Base-by-base conservation (phyloP, 768 basidiomycete species). In the Trametes cubensis region DNA sequence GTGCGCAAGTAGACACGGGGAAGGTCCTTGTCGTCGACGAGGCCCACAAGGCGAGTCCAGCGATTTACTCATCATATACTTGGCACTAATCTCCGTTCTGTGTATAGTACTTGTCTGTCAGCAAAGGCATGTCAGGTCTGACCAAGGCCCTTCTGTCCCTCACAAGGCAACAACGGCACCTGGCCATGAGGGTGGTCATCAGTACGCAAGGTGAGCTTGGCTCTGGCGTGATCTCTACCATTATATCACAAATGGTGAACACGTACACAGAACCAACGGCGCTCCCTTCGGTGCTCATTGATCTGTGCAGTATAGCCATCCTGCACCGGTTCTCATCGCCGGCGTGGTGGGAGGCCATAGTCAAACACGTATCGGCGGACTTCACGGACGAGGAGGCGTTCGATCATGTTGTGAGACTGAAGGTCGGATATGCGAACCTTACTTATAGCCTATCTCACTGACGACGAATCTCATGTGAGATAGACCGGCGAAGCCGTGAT, bases 291-390 rank as follows among this genome's bases (percentile, higher is more conserved):
- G 83, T 85, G 0, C 73, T 91, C 3, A 75, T 91, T 0, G 89
- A 89, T 60, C 76, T 90, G 1, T 89, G 88, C 56, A 83, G 83
- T 0, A 75, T 89, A 0, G 73, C 83, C 0, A 81, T 91, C 18
- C 64, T 90, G 2, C 89, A 91, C 64, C 78, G 89, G 1, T 91
- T 91, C 70, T 88, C 88, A 0, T 90, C 90, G 0, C 86, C 87
- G 0, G 79, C 85, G 1, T 90, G 89, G 89, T 88, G 87, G 85
- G 79, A 85, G 0, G 88, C 90, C 65, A 69, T 91, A 0, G 76
- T 81, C 1, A 82, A 85, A 20, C 88, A 90, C 66, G 86, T 90
- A 6, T 84, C 86, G 0, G 85, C 86, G 0, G 82, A 88, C 63
- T 80, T 89, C 58, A 80, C 81, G 0, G 73, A 76, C 8, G 80